Percentiles rank a stretch among this genome's conserved stretches.
Evolutionary conservation across 129 eudicot genomes (phyloP).

Genomic region (Scalesia atractyloides): DNA sequence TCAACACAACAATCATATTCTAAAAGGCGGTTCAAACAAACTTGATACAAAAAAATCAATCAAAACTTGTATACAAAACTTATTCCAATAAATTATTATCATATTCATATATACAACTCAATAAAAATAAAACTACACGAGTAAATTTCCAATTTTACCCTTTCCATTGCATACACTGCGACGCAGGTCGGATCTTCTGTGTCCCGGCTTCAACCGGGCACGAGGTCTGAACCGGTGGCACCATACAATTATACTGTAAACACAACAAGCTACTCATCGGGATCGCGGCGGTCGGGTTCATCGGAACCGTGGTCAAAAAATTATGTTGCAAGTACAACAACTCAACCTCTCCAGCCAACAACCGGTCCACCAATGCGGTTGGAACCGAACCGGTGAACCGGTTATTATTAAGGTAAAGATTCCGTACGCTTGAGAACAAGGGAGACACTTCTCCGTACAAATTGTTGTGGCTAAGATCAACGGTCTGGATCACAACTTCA

Average conservation of each 20-base stretch:
- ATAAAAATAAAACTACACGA: background rate
- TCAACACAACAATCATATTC: too few species aligned
- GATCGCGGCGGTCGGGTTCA: constrained; percentile 76
- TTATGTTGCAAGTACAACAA: constrained; percentile 79
- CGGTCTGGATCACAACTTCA: constrained; percentile 66
- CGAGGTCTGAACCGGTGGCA: constrained; percentile 84
- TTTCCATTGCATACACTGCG: constrained; percentile 75
- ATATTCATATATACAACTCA: background rate
- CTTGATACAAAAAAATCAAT: background rate
- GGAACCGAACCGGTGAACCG: constrained; percentile 87
- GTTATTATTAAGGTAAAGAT: constrained; percentile 79
- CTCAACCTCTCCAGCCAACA: constrained; percentile 56
- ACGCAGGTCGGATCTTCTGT: constrained; percentile 79
- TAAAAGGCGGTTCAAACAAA: background rate
- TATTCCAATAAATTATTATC: background rate
- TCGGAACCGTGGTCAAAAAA: constrained; percentile 61
- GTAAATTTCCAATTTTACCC: constrained; percentile 44
- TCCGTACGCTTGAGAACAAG: constrained; percentile 64
- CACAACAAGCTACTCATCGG: constrained; percentile 80
- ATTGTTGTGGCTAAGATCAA: constrained; percentile 79
- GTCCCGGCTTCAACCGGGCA: constrained; percentile 89
- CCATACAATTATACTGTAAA: constrained; percentile 92
- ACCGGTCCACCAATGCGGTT: constrained; percentile 63
- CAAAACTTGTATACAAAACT: background rate
- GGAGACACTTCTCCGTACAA: constrained; percentile 77